Base-by-base conservation (phyloP, 352 stramenopile genomes). In the Phytophthora macrochlamydospora region DNA sequence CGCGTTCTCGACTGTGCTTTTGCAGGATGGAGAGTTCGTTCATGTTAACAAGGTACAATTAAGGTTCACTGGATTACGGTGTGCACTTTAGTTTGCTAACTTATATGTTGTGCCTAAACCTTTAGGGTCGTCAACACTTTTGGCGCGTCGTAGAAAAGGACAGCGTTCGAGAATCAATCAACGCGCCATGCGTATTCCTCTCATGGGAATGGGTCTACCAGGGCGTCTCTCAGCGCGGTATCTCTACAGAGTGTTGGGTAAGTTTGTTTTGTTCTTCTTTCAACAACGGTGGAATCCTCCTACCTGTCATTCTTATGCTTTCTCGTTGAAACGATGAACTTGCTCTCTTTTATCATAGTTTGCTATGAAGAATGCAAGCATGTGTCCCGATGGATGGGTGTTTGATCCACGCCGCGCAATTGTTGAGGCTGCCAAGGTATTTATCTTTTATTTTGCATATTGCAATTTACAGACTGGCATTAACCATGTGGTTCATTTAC, bases 191-290 rank as follows among this genome's bases (percentile, higher is more conserved):
- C 46, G 83, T 93, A 35, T 93, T 93, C 51, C 68, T 95, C 31
- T 91, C 82, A 0, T 95, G 87, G 87, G 85, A 95, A 43, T 95
- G 87, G 87, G 79, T 93, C 5, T 95, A 91, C 59, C 87, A 95
- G 50, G 87, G 87, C 51, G 87, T 93, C 43, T 92, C 87, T 0
- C 83, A 91, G 50, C 81, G 76, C 13, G 85, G 87, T 6, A 93
- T 95, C 53, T 91, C 83, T 3, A 89, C 81, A 8, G 85, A 93
- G 62, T 93, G 85, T 70, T 93, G 85, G 85, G 85, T 91, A 76
- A 32, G 73, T 32, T 49, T 56, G 11, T 51, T 28, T 67, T 50
- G 51, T 33, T 24, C 18, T 24, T 24, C 18, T 24, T 24, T 24
- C 18, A 24, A 24, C 18, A 24, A 24, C 18, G 18, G 18, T 24